These are phyloP conservation scores for Hyaloscypha finlandica DNA, from an alignment of 495 filamentous ascomycete genomes.

Conservation along the genomic window DNA sequence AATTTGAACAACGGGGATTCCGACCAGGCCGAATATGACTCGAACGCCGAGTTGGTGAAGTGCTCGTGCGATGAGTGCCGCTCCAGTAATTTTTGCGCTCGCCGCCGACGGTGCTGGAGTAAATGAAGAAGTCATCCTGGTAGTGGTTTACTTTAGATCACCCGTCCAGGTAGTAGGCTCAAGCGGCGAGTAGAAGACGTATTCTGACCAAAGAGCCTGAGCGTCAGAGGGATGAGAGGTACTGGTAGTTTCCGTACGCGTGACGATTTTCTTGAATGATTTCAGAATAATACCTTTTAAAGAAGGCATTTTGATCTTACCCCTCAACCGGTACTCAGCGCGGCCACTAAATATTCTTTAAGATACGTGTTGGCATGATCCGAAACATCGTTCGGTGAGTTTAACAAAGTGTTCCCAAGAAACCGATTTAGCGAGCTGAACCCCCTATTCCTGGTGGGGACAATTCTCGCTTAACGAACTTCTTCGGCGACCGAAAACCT, in stretches of 20 bases:
- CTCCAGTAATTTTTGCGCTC: slow-evolving; percentile 49
- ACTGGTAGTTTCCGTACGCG: not conserved
- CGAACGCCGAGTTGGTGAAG: slow-evolving; percentile 56
- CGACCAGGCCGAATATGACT: slow-evolving; percentile 65
- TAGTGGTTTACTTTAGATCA: not conserved
- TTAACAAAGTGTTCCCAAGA: too few relatives aligned
- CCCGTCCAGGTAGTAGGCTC: slow-evolving; percentile 8
- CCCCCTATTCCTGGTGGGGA: too few relatives aligned
- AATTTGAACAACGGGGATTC: slow-evolving; percentile 65
- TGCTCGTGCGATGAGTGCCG: slow-evolving; percentile 57
- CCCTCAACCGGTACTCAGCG: not conserved
- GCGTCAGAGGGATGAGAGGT: not conserved
- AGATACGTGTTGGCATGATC: too few relatives aligned
- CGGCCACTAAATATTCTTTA: too few relatives aligned
- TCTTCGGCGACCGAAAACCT: too few relatives aligned
- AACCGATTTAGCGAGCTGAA: too few relatives aligned
- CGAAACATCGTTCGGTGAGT: too few relatives aligned
- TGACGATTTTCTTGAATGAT: slow-evolving; percentile 2
- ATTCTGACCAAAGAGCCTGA: slow-evolving; percentile 11
- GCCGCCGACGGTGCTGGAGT: not conserved
- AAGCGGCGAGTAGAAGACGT: slow-evolving; percentile 1
- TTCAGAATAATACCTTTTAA: not conserved
- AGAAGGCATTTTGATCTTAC: slow-evolving; percentile 8
- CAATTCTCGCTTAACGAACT: too few relatives aligned
- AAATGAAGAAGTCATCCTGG: slow-evolving; percentile 8